Base-by-base conservation (phyloP, 1,284 basidiomycete species). In the Cryptococcus sp. region DNA sequence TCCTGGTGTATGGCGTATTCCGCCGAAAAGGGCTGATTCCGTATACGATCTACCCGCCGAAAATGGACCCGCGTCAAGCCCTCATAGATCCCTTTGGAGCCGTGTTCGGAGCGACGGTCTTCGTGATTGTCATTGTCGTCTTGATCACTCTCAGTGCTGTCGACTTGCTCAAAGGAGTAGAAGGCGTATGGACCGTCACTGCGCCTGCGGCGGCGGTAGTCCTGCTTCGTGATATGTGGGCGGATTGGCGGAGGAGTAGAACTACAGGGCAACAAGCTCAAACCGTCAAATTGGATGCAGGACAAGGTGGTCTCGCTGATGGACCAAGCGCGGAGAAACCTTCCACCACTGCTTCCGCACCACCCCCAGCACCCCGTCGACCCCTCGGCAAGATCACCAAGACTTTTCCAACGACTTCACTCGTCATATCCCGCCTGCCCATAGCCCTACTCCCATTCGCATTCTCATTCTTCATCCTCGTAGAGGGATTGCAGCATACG, bases 381-480 rank as follows among this genome's bases (percentile, higher is more conserved):
- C 57, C 48, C 38, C 17, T 72, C 8, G 45, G 48, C 5, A 16
- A 11, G 4, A 58, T 78, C 35, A 60, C 61, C 11, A 44, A 54
- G 25, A 63, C 71, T n/a, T 90, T 93, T 72, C 93, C 92, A 0
- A 93, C 89, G 0, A 84, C 91, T 85, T 27, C 82, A 85, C 31
- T 76, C 22, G 83, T 89, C 19, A 84, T 91, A 55, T 86, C 89
- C 62, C 73, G 86, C 78, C 57, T 69, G 22, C 64, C 68, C 25
- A 62, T 71, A 50, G 61, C 61, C 1, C 67, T 98, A 7, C 81
- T 97, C 11, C 93, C 93, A 0, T 98, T 98, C 71, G 91, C 93
- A 0, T 93, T 98, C 74, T 88, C 89, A 5, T 93, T 96, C 81
- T 98, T 98, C 80, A 92, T 98, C 68, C 85, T 98, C 49, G 92